Conservation (phyloP, 768 basidiomycete genomes). For the Tulasnella sp. region DNA sequence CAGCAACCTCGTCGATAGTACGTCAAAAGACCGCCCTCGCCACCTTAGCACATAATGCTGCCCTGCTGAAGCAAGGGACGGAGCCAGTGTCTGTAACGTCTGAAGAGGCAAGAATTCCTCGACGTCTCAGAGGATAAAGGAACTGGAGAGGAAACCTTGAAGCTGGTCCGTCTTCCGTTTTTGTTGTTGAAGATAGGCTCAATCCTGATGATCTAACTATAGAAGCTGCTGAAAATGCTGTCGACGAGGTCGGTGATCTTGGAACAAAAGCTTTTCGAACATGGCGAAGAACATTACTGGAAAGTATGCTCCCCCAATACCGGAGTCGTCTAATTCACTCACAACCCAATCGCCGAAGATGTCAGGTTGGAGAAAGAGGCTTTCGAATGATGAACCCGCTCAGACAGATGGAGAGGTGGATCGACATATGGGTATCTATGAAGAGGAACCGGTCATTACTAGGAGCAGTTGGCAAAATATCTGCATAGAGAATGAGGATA, state of each 20-base stretch:
- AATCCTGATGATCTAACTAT: not conserved
- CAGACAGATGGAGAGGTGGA: constrained; percentile 62
- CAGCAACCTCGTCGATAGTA: constrained; percentile 49
- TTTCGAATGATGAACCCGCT: constrained; percentile 79
- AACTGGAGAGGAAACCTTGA: constrained; percentile 3
- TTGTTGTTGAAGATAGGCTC: not conserved
- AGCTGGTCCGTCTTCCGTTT: constrained; percentile 12
- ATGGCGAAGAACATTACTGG: constrained; percentile 74
- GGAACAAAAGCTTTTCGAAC: constrained; percentile 74
- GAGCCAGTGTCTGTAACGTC: no score
- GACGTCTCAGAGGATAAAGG: constrained; percentile 31
- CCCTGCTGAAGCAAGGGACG: no score
- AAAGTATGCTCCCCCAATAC: constrained; percentile 66
- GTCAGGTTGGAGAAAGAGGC: constrained; percentile 68
- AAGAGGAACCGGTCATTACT: constrained; percentile 55
- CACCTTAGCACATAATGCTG: constrained; percentile 17
- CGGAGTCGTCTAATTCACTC: constrained; percentile 62
- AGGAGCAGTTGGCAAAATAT: constrained; percentile 75
- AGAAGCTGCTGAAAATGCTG: constrained; percentile 41
- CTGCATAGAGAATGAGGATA: constrained; percentile 61
- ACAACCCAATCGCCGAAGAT: constrained; percentile 84
- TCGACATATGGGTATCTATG: constrained; percentile 34
- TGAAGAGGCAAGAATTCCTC: constrained; percentile 8
- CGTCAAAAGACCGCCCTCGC: constrained; percentile 44
- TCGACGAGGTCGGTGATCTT: constrained; percentile 62